Base-by-base conservation (phyloP, 495 filamentous ascomycete genomes). In the Baudoinia panamericana region DNA sequence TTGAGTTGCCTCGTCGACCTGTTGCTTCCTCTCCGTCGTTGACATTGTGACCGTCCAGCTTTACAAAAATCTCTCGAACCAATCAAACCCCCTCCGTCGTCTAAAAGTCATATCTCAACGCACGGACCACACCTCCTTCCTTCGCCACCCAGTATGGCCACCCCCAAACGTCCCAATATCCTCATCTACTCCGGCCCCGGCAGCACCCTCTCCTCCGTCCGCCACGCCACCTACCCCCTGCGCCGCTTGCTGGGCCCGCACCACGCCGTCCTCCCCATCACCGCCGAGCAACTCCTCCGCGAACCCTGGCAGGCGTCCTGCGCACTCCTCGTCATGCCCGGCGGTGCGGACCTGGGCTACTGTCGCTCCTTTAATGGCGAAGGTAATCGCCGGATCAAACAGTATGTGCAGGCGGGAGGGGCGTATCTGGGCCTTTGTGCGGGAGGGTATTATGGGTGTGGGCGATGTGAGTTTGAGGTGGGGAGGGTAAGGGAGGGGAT, bases 291-390 rank as follows among this genome's bases (percentile, higher is more conserved):
- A 50, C 68, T 97, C 30, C 62, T 93, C 41, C 86, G 90, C 39
- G 90, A 97, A 56, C 90, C 90, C 32, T 97, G 90, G 90, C 72
- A 72, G 0, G 65, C 80, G 10, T 75, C 85, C 0, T 97, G 90
- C 51, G 83, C 85, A 2, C 68, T 94, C 11, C 71, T 97, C 10
- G 86, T 97, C 4, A 73, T 97, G 36, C 90, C 90, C 8, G 92
- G 92, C 12, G 90, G 90, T n/a, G 90, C 84, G 13, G 90, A 97
- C 53, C 68, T 93, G 29, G 84, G 79, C 22, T 97, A 95, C 61
- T 93, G 86, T 54, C 76, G 82, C 4, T 76, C 72, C 9, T 70
- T 97, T 29, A 90, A 96, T 58, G 90, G 90, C 23, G 64, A 75
- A 41, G 90, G 90, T 11, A 97, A 95, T 56, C 69, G 79, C 26